Conservation (phyloP, 1,284 basidiomycete genomes). For the Spongispora temasekensis region DNA sequence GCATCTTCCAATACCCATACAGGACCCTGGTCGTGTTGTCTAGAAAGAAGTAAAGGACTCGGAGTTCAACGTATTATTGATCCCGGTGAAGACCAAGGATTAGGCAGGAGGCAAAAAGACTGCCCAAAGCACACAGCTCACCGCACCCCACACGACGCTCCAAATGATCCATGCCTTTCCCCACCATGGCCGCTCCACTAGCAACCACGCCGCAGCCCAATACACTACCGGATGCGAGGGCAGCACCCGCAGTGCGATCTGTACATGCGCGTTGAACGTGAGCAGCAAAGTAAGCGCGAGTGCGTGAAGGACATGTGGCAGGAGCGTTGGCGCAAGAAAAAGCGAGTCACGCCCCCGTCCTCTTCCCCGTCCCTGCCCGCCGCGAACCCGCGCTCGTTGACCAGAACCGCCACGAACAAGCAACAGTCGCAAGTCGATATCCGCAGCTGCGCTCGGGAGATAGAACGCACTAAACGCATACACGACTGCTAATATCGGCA, state of each 20-base stretch:
- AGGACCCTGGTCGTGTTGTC: slow-evolving; percentile 46
- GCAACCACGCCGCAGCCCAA: slow-evolving; percentile 78
- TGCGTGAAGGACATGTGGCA: slow-evolving; percentile 74
- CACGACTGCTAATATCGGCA: slow-evolving; percentile 59
- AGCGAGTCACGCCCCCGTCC: slow-evolving; percentile 1
- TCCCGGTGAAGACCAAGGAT: no score
- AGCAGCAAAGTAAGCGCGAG: slow-evolving; percentile 61
- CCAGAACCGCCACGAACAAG: no score
- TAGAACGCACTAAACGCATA: slow-evolving; percentile 50
- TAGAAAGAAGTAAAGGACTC: slow-evolving; percentile 41
- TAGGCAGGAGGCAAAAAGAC: slow-evolving; percentile 90
- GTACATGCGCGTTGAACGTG: slow-evolving; percentile 83
- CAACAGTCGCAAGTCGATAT: no score
- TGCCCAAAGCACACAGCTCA: slow-evolving; percentile 80
- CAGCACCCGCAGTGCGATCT: slow-evolving; percentile 85
- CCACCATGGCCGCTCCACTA: slow-evolving; percentile 47
- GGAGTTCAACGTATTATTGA: no score
- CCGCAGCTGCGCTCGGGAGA: background rate
- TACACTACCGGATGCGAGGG: slow-evolving; percentile 81
- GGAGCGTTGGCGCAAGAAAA: slow-evolving; percentile 39
- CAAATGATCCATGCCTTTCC: slow-evolving; percentile 68
- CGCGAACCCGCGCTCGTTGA: no score
- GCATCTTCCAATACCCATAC: slow-evolving; percentile 58
- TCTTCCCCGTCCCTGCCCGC: background rate
- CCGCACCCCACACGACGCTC: slow-evolving; percentile 73